Evolutionary conservation across 192 early-diverging fungal species (phyloP).

Genomic region (Piromyces finnis): DNA sequence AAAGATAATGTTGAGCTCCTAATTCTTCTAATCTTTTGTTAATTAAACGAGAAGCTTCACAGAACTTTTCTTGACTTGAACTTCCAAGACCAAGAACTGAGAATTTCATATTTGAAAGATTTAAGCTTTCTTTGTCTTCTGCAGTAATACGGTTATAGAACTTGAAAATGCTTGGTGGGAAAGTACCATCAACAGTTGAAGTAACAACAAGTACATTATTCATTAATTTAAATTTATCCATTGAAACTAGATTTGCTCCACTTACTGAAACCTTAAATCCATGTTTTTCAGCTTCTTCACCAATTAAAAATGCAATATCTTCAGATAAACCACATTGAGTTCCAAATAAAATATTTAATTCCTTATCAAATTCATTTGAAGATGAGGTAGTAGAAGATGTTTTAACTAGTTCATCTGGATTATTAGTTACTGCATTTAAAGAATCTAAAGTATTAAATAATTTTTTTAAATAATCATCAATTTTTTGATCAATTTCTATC

Average conservation of each 20-base stretch:
- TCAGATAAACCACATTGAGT: constrained; percentile 85
- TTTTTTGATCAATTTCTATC: not conserved
- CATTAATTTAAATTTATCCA: constrained; percentile 64
- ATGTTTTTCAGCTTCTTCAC: constrained; percentile 60
- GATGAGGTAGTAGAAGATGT: not conserved
- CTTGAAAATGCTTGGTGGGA: constrained; percentile 79
- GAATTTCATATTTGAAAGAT: constrained; percentile 47
- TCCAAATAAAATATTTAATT: constrained; percentile 58
- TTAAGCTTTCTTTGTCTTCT: constrained; percentile 30
- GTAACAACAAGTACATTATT: constrained; percentile 59
- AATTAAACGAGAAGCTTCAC: not conserved
- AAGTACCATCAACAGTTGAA: constrained; percentile 89
- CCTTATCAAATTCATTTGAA: not conserved
- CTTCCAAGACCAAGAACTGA: constrained; percentile 85
- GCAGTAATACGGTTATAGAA: constrained; percentile 62
- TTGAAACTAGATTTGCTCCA: constrained; percentile 58
- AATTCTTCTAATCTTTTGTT: not conserved
- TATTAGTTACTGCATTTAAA: not conserved
- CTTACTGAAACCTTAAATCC: constrained; percentile 43
- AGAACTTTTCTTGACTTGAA: not conserved
- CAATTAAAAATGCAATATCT: constrained; percentile 62
- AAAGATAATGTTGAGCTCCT: not conserved
- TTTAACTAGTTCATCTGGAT: too few relatives aligned
- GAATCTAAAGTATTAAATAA: not conserved
- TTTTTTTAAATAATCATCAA: not conserved